These are phyloP conservation scores for Micromonas commoda DNA, from an alignment of 139 green algal species.

Conservation along the genomic window DNA sequence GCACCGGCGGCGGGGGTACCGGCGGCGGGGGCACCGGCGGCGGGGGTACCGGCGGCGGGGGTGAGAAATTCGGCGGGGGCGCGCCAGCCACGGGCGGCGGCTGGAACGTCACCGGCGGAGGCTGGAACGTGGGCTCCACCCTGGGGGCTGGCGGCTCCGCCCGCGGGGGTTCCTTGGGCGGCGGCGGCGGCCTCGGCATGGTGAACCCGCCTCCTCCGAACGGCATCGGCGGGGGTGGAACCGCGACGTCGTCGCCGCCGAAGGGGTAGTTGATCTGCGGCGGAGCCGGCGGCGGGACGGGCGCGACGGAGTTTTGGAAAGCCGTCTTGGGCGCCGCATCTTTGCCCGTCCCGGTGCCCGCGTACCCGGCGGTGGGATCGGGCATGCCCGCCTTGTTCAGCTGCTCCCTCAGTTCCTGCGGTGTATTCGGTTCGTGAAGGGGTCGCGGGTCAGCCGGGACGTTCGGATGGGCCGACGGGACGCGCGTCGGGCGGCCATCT, in stretches of 20 bases:
- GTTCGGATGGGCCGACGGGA: too few relatives aligned
- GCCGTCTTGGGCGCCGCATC: too few relatives aligned
- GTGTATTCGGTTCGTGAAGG: neutral
- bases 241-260: neutral
- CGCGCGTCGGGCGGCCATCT: neutral
- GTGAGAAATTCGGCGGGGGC: neutral
- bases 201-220: neutral
- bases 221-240: neutral
- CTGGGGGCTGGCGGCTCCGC: neutral
- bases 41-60: neutral
- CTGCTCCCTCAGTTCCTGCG: neutral
- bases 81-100: neutral
- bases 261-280: neutral
- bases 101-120: neutral
- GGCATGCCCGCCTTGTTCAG: neutral
- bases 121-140: too few relatives aligned
- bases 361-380: neutral
- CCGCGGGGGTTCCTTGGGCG: neutral
- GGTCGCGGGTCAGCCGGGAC: too few relatives aligned
- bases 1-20: neutral
- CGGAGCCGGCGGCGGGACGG: too few relatives aligned
- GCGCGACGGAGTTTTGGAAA: too few relatives aligned
- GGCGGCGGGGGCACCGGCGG: constrained; percentile 17
- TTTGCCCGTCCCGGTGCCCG: too few relatives aligned
- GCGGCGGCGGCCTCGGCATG: neutral